Conservation (phyloP, 106 monocot species). For the Agapanthus africanus region DNA sequence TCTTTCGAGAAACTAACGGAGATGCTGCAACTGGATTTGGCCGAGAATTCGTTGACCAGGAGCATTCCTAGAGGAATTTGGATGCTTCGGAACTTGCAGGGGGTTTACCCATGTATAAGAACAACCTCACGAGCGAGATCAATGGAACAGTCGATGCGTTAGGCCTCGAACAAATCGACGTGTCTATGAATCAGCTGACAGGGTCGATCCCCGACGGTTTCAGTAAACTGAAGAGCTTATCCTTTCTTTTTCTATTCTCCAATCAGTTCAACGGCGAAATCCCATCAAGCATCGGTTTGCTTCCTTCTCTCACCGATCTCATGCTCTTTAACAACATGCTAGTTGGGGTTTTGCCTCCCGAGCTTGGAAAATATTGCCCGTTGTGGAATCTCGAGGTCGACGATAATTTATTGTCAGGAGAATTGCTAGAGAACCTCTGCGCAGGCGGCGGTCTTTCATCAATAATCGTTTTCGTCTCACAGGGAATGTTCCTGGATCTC, state of each 20-base stretch:
- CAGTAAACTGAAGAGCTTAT: slow-evolving; percentile 21
- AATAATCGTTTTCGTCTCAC: slow-evolving; percentile 31
- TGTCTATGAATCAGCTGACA: slow-evolving; percentile 35
- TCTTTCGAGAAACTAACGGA: slow-evolving; percentile 13
- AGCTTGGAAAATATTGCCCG: slow-evolving; percentile 35
- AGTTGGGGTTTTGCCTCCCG: slow-evolving; percentile 30
- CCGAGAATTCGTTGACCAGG: slow-evolving; percentile 28
- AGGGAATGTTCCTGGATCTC: slow-evolving; percentile 39
- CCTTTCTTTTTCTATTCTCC: slow-evolving; percentile 13
- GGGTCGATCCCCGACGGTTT: slow-evolving; percentile 38
- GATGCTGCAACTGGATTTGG: slow-evolving; percentile 19
- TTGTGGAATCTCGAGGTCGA: slow-evolving; percentile 42
- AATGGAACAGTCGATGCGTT: slow-evolving; percentile 9
- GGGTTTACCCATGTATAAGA: slow-evolving; percentile 35
- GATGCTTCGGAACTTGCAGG: slow-evolving; percentile 40
- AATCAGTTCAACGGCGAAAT: slow-evolving; percentile 39
- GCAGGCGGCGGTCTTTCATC: slow-evolving; percentile 9
- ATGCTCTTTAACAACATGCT: slow-evolving; percentile 39
- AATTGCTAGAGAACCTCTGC: slow-evolving; percentile 43
- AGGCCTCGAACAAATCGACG: slow-evolving; percentile 25
- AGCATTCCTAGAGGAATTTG: slow-evolving; percentile 35
- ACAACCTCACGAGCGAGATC: slow-evolving; percentile 39
- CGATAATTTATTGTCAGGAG: slow-evolving; percentile 46
- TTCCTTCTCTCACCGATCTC: slow-evolving; percentile 27
- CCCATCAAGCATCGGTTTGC: slow-evolving; percentile 22